Evolutionary conservation across 2,329 filamentous ascomycete species (phyloP).

Genomic region (Graphilbum fragrans): DNA sequence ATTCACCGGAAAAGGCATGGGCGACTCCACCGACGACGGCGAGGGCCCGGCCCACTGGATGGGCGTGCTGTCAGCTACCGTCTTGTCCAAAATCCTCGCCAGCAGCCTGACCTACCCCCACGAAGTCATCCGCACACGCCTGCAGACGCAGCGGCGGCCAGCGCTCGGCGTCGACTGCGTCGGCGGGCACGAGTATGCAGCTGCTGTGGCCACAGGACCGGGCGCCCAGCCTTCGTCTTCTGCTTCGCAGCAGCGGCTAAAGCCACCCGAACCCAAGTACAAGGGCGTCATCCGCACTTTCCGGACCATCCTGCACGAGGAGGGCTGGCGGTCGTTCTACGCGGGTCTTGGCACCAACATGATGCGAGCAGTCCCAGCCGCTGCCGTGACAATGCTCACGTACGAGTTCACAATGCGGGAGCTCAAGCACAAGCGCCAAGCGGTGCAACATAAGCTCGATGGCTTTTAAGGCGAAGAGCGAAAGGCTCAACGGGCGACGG

Average conservation of each 20-base stretch:
- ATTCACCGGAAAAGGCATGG: constrained; percentile 86
- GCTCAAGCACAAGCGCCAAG: constrained; percentile 30
- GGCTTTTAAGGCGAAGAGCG: neutral
- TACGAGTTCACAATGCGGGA: constrained; percentile 66
- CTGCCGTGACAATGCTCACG: constrained; percentile 94
- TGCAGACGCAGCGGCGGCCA: constrained; percentile 84
- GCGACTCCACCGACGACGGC: constrained; percentile 34
- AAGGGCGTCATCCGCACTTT: constrained; percentile 71
- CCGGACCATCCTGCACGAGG: constrained; percentile 73
- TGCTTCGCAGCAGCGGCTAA: constrained; percentile 11
- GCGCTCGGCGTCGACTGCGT: neutral
- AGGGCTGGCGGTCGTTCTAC: constrained; percentile 95
- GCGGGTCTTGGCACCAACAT: constrained; percentile 96
- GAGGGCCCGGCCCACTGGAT: constrained; percentile 48
- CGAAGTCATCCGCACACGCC: constrained; percentile 82
- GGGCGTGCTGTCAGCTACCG: constrained; percentile 77
- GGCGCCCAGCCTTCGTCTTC: constrained; percentile 18
- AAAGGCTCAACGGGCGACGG: neutral
- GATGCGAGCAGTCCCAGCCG: constrained; percentile 87
- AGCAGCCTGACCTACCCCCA: constrained; percentile 95
- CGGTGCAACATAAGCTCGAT: constrained; percentile 23
- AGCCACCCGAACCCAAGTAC: constrained; percentile 41
- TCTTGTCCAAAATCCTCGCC: constrained; percentile 87
- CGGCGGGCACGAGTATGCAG: constrained; percentile 11
- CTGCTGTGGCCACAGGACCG: neutral